Base-by-base conservation (phyloP, 441 rosid species). In the Erysimum cheiri region DNA sequence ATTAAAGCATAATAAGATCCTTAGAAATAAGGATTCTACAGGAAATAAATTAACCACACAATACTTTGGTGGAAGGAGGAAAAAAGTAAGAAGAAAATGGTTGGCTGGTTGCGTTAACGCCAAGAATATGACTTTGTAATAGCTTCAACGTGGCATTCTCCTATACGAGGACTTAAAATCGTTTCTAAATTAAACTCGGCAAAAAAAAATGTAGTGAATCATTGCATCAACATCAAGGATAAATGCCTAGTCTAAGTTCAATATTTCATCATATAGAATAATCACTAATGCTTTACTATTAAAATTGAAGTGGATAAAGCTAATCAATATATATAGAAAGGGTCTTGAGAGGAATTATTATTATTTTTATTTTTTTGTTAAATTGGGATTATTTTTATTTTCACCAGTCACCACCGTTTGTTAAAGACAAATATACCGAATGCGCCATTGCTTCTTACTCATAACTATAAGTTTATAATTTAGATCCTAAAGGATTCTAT, bases 91-190 rank as follows among this genome's bases (percentile, higher is more conserved):
- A 40, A 50, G 43, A 35, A 73, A 60, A 74, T 60, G 17, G 73
- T 73, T 33, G 68, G 52, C 60, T 60, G 17, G 73, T 73, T 33
- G 68, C 77, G 68, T 73, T 52, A 60, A 73, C 39, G 72, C 35
- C 63, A 73, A 67, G 72, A 67, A 67, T 59, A 66, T 39, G 66
- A 58, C 47, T 65, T 62, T 57, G 65, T 64, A 37, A 8, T 65
- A 66, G 31, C 56, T 40, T 58, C 67, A 9, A 67, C 68, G 77
- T 73, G 77, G 68, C 77, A 73, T 60, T 73, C 50, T 73, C 49
- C 37, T 73, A 49, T 64, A 50, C 48, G 54, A 66, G 33, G n/a
- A 12, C 37, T 5, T 67, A 24, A 7, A 15, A 49, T 53, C 22
- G 11, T 53, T 8, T 61, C 3, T 31, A 48, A 7, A 35, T 13